These are phyloP conservation scores for Dryas drummondii DNA, from an alignment of 306 rosid genomes.

Conservation along the genomic window DNA sequence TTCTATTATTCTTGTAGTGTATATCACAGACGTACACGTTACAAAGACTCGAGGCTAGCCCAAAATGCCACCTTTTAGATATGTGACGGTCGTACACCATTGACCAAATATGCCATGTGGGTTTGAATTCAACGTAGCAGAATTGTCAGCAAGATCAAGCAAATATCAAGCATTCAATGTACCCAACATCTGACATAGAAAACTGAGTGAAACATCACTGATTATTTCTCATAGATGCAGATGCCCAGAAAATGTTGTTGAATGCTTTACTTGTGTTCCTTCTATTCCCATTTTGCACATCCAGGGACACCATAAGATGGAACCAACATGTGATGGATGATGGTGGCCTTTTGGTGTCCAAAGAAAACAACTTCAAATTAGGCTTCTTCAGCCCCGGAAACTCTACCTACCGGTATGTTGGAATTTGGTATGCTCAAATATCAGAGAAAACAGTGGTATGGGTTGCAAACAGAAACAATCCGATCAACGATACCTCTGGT, in stretches of 20 bases:
- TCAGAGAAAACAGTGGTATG: conserved; percentile 42
- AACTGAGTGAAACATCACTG: no score
- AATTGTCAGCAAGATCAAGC: no score
- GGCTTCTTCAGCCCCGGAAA: conserved; percentile 49
- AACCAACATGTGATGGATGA: conserved; percentile 37
- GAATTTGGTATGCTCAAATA: conserved; percentile 40
- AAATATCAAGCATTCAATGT: no score
- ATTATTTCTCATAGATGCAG: no score
- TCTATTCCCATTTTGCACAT: not conserved
- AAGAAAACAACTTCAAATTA: conserved; percentile 37
- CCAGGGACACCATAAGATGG: conserved; percentile 21
- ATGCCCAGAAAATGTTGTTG: not conserved
- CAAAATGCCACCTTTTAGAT: no score
- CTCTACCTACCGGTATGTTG: conserved; percentile 31
- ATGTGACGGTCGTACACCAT: no score
- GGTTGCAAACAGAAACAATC: conserved; percentile 54
- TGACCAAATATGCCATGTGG: no score
- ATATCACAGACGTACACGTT: no score
- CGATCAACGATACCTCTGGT: conserved; percentile 31
- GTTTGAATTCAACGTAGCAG: no score
- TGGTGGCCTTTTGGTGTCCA: conserved; percentile 42
- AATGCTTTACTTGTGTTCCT: not conserved
- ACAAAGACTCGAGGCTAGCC: no score
- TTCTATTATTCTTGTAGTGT: no score
- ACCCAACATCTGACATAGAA: no score